Evolutionary conservation across 1,139 yeast species (phyloP).

Genomic region (Hyphopichia khmerensis): DNA sequence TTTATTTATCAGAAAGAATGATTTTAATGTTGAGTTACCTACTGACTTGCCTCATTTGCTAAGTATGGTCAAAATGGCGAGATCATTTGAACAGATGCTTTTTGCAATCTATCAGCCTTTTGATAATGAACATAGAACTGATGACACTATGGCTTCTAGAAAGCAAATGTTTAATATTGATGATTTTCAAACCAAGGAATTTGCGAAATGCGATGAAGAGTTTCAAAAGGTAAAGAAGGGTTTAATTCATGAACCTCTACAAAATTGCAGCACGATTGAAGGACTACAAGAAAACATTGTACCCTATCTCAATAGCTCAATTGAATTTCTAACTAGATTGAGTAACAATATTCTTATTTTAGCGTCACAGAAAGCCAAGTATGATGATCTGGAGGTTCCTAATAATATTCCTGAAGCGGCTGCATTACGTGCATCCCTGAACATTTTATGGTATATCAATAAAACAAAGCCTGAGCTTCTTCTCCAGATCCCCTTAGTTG

Average conservation of each 20-base stretch:
- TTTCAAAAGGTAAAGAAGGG: slow-evolving; percentile 1
- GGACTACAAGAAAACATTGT: neutral
- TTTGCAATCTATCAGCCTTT: slow-evolving; percentile 26
- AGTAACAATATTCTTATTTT: slow-evolving; percentile 27
- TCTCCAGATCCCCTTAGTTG: slow-evolving; percentile 26
- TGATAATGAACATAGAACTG: slow-evolving; percentile 11
- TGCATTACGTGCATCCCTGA: slow-evolving; percentile 23
- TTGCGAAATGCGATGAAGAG: slow-evolving; percentile 25
- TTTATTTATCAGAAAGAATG: slow-evolving; percentile 26
- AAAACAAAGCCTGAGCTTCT: slow-evolving; percentile 18
- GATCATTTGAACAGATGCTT: slow-evolving; percentile 25
- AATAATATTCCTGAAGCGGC: slow-evolving; percentile 22
- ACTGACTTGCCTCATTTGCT: slow-evolving; percentile 22
- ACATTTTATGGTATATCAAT: slow-evolving; percentile 24
- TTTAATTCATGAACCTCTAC: neutral
- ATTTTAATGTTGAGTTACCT: slow-evolving; percentile 34
- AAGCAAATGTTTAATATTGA: slow-evolving; percentile 22
- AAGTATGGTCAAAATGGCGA: slow-evolving; percentile 26
- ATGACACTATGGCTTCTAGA: slow-evolving; percentile 12
- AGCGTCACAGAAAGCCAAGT: slow-evolving; percentile 26
- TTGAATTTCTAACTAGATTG: slow-evolving; percentile 25
- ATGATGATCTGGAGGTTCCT: slow-evolving; percentile 22
- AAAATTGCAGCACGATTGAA: neutral
- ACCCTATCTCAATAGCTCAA: slow-evolving; percentile 11
- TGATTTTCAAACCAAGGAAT: slow-evolving; percentile 25